phyloP scores from a whole-genome alignment of 2,329 filamentous ascomycete genomes.

The Trichoderma atrobrunneum region DNA sequence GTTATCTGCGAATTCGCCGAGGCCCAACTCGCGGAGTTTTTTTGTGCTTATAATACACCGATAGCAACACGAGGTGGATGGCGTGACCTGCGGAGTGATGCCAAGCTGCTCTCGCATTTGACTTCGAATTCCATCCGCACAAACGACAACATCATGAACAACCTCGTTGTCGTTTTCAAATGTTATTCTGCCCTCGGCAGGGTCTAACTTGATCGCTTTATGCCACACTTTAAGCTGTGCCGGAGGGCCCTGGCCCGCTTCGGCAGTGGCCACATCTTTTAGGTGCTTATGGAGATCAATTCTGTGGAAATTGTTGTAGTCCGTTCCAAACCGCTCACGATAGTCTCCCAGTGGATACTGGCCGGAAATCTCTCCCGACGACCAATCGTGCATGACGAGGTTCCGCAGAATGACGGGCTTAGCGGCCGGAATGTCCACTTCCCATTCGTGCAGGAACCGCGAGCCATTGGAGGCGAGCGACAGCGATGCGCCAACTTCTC shows the following conservation, averaged over 20 bases:
- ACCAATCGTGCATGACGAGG: conserved; percentile 63
- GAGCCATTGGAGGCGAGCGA: conserved; percentile 64
- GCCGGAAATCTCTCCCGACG: conserved; percentile 57
- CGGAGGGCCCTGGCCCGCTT: conserved; percentile 49
- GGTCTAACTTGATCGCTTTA: conserved; percentile 48
- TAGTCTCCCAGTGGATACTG: conserved; percentile 60
- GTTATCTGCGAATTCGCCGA: conserved; percentile 56
- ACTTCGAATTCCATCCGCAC: conserved; percentile 62
- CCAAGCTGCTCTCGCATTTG: conserved; percentile 54
- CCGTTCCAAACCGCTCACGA: conserved; percentile 56
- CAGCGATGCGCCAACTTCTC: conserved; percentile 63
- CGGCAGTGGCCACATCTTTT: conserved; percentile 51
- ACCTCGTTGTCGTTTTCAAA: conserved; percentile 49
- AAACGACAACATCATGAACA: conserved; percentile 55
- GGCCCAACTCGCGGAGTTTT: conserved; percentile 51
- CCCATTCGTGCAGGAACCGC: conserved; percentile 62
- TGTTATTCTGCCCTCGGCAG: conserved; percentile 44
- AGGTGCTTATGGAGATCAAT: conserved; percentile 62
- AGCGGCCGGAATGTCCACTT: conserved; percentile 56
- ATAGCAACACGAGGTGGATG: conserved; percentile 55
- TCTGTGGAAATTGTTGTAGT: conserved; percentile 64
- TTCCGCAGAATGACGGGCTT: conserved; percentile 58
- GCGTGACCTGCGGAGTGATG: conserved; percentile 50
- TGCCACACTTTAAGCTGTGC: conserved; percentile 53
- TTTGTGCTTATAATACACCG: conserved; percentile 58